Percentiles rank a stretch among this genome's conserved stretches.
Conservation (phyloP, 257 asterid genomes). For the Schizonepeta tenuifolia region DNA sequence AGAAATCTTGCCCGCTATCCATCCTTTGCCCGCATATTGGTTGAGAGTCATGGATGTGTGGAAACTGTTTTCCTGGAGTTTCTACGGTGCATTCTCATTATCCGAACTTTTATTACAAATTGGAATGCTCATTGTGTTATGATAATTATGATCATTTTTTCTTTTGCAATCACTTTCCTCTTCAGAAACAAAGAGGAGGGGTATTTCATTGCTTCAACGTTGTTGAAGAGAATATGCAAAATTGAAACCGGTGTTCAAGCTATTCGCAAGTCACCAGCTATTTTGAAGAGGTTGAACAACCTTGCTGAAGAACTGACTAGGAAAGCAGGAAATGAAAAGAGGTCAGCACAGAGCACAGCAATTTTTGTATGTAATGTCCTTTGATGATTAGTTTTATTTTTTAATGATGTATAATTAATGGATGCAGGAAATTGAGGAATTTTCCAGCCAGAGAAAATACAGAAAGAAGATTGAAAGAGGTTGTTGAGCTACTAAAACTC, state of each 20-base stretch:
- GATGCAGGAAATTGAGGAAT: slow-evolving; percentile 52
- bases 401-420: not conserved
- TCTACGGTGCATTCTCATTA: slow-evolving; percentile 47
- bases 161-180: not conserved
- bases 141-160: not conserved
- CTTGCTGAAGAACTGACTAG: slow-evolving; percentile 74
- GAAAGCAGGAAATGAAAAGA: slow-evolving; percentile 68
- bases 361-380: not conserved
- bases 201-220: slow-evolving; percentile 79
- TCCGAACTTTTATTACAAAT: not conserved
- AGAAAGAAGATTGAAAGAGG: slow-evolving; percentile 70
- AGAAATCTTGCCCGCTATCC: slow-evolving; percentile 87
- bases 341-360: slow-evolving; percentile 44
- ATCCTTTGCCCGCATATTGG: slow-evolving; percentile 51
- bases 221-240: slow-evolving; percentile 68
- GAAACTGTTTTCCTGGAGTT: slow-evolving; percentile 71
- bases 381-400: not conserved
- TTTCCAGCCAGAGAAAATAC: slow-evolving; percentile 51
- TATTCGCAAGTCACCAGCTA: slow-evolving; percentile 60
- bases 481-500: slow-evolving; percentile 56
- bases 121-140: not conserved
- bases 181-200: slow-evolving; percentile 93
- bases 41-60: slow-evolving; percentile 56
- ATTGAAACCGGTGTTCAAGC: slow-evolving; percentile 54
- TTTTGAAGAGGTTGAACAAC: slow-evolving; percentile 65